Evolutionary conservation across 106 monocot genomes (phyloP), one percentile per base, ranked within the genome.

Genomic region (Gastrodia elata): DNA sequence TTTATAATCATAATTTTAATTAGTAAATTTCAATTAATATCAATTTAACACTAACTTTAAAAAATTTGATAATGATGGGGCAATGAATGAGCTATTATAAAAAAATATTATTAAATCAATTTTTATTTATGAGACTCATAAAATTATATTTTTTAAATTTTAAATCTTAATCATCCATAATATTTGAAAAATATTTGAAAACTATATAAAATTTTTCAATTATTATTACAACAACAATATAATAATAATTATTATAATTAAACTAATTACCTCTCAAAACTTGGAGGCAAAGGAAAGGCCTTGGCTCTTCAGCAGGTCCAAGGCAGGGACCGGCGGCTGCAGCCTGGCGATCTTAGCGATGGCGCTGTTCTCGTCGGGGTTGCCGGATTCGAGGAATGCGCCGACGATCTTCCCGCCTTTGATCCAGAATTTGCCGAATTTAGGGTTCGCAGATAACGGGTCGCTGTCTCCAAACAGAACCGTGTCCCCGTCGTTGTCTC

Each of bases 301-400:
- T 43, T 85, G 76, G 2, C 76, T 72, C 22, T 68, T 72, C 11
- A 89, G 81, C 41, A 79, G 69, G 1, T 80, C 81, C 14, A 82
- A 28, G 70, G 74, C 75, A 24, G 52, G 70, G 2, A 76, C 81
- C 5, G 72, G 22, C 11, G 88, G 88, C 15, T 83, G 85, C 35
- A 68, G 37, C 74, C 71, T 81, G 14, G 85, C 89, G 15, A 83
- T 64, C 28, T 78, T 83, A 72, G 89, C 85, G 59, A 89, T 85
- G 39, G 89, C 83, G 52, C 85, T 83, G 85, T 89, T 89, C 73
- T 89, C 89, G n/a, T 89, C 89, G 13, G 83, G 81, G 18, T 83
- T 64, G 2, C 89, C 89, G 7, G 78, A 26, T 59, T 89, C 85
- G 3, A 85, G 74, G 71, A 89, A 89, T 0, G 74, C 89, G 3